Conservation (phyloP, 1,139 yeast species). For the Suhomyces atakaporum region DNA sequence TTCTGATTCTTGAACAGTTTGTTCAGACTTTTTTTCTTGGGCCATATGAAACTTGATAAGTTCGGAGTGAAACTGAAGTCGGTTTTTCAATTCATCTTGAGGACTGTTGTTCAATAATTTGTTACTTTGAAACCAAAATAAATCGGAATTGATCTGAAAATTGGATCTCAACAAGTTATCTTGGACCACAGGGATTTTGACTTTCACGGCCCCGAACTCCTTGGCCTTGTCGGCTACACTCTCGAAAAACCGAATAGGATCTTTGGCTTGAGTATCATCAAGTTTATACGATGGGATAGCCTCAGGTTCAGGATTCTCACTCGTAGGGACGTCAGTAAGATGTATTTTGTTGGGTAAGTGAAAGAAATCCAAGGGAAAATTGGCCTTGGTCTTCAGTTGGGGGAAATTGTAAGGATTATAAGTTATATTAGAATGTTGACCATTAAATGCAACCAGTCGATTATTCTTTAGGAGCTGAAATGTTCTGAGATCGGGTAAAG, state of each 20-base stretch:
- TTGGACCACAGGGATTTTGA: constrained; percentile 54
- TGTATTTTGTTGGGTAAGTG: constrained; percentile 37
- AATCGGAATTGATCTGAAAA: constrained; percentile 39
- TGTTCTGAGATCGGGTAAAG: constrained; percentile 32
- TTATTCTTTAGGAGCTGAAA: constrained; percentile 23
- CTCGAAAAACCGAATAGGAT: constrained; percentile 55
- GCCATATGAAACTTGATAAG: constrained; percentile 32
- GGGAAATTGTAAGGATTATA: constrained; percentile 47
- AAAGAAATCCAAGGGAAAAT: constrained; percentile 38
- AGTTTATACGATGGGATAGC: constrained; percentile 40
- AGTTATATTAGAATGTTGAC: constrained; percentile 34
- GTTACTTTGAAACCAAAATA: constrained; percentile 59
- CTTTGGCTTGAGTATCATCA: constrained; percentile 45
- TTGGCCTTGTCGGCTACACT: constrained; percentile 47
- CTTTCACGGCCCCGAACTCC: constrained; percentile 70
- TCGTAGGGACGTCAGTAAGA: constrained; percentile 18
- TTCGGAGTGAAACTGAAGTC: constrained; percentile 35
- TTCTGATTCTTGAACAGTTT: not conserved
- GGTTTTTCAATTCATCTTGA: constrained; percentile 30
- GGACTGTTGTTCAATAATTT: constrained; percentile 31
- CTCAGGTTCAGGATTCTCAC: constrained; percentile 18
- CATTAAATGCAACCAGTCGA: constrained; percentile 27
- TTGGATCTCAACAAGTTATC: constrained; percentile 39
- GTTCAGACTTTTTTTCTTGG: constrained; percentile 11
- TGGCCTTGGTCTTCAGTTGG: constrained; percentile 44